Base-by-base conservation (phyloP, 2,329 filamentous ascomycete genomes). In the Setomelanomma holmii region DNA sequence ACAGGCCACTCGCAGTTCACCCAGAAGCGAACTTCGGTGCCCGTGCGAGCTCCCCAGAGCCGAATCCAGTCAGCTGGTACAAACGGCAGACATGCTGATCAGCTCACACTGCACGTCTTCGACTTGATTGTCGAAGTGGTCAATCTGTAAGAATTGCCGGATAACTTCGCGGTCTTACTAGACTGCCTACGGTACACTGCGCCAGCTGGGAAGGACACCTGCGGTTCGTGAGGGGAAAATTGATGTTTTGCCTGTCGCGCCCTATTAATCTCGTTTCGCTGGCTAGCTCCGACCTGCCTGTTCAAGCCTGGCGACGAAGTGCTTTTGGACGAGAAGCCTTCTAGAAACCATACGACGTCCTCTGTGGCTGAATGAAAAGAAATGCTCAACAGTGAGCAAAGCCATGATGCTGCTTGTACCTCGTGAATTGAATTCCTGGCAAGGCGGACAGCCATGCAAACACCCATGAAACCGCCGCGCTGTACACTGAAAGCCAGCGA, bases 401-500 rank as follows among this genome's bases (percentile, higher is more conserved):
- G 41, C 24, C 48, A 52, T 63, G 58, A 59, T 53, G 63, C 58
- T 55, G 54, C 57, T 64, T 64, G 58, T 61, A 55, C 10, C 49
- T 65, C 61, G 49, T 66, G 57, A 64, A 63, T 60, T 57, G 62
- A 64, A 60, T 60, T 62, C 58, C 64, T 64, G 57, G 54, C 62
- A 58, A 65, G 60, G 65, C 67, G 56, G 39, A 58, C 56, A 42
- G 51, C 58, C 63, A 63, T 60, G 63, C 58, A 60, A 69, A 67
- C 55, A 65, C 53, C 40, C 54, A 40, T 49, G 51, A 55, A 61
- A 54, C 39, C 39, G 39, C 20, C 10, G 34, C 34, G 34, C 34
- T 36, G 34, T n/a, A 16, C 4, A 17, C 34, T 36, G 34, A 50
- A 44, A 47, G 55, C 61, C 64, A 69, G 69, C 62, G 53, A 63